Percentiles rank a stretch among this genome's conserved stretches.
Conservation (phyloP, 305 asterid genomes). For the Fraxinus paxiana region DNA sequence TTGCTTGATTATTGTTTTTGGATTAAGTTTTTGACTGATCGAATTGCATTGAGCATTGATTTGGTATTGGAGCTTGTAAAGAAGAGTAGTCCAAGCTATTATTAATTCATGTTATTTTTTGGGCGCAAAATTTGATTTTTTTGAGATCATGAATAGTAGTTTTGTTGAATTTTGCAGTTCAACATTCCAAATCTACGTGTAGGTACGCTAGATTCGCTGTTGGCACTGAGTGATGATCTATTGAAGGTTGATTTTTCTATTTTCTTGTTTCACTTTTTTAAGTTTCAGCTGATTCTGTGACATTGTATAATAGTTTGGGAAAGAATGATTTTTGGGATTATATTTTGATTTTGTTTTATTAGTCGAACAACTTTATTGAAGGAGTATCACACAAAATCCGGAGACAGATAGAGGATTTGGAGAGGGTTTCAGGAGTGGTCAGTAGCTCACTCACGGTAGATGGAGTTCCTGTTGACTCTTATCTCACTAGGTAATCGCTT, state of each 20-base stretch:
- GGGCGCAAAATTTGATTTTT: not conserved
- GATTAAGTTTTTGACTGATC: not conserved
- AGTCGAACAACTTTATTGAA: slow-evolving; percentile 92
- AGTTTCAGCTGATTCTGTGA: slow-evolving; percentile 9
- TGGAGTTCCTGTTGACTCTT: slow-evolving; percentile 95
- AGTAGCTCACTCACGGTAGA: slow-evolving; percentile 91
- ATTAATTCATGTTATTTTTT: not conserved
- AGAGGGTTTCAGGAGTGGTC: slow-evolving; percentile 73
- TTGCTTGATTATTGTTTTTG: not conserved
- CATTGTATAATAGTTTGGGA: slow-evolving; percentile 8
- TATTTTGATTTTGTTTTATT: slow-evolving; percentile 13
- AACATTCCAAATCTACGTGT: slow-evolving; percentile 94
- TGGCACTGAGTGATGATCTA: slow-evolving; percentile 82
- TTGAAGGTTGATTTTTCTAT: slow-evolving; percentile 46
- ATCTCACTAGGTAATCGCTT: slow-evolving; percentile 65
- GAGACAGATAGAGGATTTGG: slow-evolving; percentile 90
- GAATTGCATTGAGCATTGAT: slow-evolving; percentile 29
- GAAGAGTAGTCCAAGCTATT: not conserved
- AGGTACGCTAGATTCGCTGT: slow-evolving; percentile 77
- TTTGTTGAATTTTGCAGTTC: slow-evolving; percentile 49
- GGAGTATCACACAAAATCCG: slow-evolving; percentile 83
- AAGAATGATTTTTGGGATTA: not conserved
- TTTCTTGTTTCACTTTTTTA: not conserved
- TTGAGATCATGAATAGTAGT: not conserved
- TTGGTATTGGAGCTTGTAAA: not conserved